Percentiles rank a stretch among this genome's conserved stretches.
These are phyloP conservation scores for Mucor piriformis DNA, from an alignment of 371 early-diverging fungal genomes.

Conservation along the genomic window DNA sequence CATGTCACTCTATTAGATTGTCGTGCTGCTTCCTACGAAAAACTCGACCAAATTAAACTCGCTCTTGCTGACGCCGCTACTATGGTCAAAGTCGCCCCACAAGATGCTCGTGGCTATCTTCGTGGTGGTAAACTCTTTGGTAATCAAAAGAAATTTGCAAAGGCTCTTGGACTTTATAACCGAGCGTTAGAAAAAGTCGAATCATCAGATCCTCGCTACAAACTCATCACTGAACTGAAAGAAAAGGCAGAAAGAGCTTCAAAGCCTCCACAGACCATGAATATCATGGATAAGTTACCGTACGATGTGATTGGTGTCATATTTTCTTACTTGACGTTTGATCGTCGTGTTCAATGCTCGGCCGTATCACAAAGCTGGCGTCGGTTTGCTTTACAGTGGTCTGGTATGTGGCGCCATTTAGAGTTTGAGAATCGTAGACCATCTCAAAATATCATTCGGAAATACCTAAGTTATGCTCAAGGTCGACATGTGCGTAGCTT, in stretches of 20 bases:
- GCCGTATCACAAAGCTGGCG: conserved; percentile 42
- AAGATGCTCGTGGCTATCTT: conserved; percentile 41
- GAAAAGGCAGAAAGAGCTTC: conserved; percentile 7
- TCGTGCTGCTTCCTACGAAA: conserved; percentile 42
- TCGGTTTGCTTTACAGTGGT: conserved; percentile 27
- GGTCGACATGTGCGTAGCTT: conserved; percentile 34
- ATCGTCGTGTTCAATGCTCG: conserved; percentile 38
- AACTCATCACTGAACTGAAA: conserved; percentile 2
- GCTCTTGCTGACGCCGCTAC: conserved; percentile 33
- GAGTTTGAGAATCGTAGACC: conserved; percentile 24
- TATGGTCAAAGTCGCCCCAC: conserved; percentile 31
- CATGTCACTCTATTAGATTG: conserved; percentile 38
- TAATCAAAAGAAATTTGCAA: conserved; percentile 17
- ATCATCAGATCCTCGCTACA: conserved; percentile 26
- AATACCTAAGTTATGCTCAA: conserved; percentile 28
- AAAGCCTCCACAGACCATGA: conserved; percentile 5
- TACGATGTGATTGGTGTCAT: conserved; percentile 39
- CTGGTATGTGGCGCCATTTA: conserved; percentile 46
- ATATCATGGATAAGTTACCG: conserved; percentile 35
- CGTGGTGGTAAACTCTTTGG: conserved; percentile 36
- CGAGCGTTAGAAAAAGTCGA: conserved; percentile 24
- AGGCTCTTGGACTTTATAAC: conserved; percentile 27
- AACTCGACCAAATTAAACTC: conserved; percentile 17
- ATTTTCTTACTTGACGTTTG: conserved; percentile 36
- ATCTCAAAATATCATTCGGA: conserved; percentile 16